Conservation (phyloP, 1,284 basidiomycete species). For the Tilletia caries region DNA sequence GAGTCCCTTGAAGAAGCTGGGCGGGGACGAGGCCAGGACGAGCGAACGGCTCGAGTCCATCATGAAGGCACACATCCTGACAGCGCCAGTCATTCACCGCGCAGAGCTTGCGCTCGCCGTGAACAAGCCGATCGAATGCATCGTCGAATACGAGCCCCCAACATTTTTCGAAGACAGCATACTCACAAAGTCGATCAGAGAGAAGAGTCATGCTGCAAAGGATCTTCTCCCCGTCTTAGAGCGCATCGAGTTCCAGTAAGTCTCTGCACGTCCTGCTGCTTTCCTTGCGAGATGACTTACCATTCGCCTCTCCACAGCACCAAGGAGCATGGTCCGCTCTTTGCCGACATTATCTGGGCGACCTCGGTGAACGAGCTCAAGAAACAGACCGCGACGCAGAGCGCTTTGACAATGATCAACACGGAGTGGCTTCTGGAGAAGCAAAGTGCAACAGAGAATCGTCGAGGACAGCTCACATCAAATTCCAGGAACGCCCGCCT, state of each 20-base stretch:
- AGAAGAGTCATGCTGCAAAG: not conserved
- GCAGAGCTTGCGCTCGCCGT: constrained; percentile 26
- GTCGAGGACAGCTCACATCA: not conserved
- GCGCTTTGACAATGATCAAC: not conserved
- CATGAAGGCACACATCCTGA: constrained; percentile 35
- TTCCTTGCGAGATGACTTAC: not conserved
- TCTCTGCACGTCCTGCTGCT: not conserved
- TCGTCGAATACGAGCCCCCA: constrained; percentile 34
- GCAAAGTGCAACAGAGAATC: not conserved
- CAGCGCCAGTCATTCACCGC: constrained; percentile 20
- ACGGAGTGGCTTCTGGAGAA: constrained; percentile 3
- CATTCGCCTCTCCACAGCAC: constrained; percentile 10
- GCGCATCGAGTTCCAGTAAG: constrained; percentile 25
- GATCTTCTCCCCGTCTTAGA: constrained; percentile 26
- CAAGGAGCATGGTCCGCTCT: constrained; percentile 27
- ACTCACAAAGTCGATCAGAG: constrained; percentile 5
- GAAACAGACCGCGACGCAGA: not conserved
- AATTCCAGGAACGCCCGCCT: not conserved
- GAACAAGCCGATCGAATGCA: constrained; percentile 28
- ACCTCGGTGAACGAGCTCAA: constrained; percentile 17
- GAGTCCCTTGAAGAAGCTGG: constrained; percentile 28
- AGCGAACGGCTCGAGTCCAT: constrained; percentile 24
- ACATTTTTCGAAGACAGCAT: not conserved
- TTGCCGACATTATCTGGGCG: constrained; percentile 37
- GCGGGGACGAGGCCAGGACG: constrained; percentile 21